Percentiles rank a stretch among this genome's conserved stretches.
Conservation (phyloP, 768 basidiomycete genomes). For the Trametes elegans region DNA sequence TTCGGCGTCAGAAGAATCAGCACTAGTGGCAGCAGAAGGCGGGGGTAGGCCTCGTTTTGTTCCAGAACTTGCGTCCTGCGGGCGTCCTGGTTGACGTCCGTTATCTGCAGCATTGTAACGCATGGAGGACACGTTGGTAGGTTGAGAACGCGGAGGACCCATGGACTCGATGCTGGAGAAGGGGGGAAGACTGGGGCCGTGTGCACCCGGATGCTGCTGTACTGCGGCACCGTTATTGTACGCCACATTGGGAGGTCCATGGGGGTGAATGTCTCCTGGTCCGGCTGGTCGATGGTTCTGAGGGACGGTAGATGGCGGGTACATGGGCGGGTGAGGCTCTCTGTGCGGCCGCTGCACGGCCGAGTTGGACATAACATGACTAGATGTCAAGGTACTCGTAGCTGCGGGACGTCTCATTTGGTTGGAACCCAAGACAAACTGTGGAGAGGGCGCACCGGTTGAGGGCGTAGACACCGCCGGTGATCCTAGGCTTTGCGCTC, state of each 20-base stretch:
- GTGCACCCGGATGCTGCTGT: conserved; percentile 23
- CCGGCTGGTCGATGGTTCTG: conserved; percentile 31
- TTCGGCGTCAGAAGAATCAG: conserved; percentile 82
- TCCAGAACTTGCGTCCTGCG: conserved; percentile 31
- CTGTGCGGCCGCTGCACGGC: conserved; percentile 9
- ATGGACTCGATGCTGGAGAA: conserved; percentile 68
- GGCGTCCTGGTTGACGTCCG: conserved; percentile 22
- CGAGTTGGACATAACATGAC: conserved; percentile 12
- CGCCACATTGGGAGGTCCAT: conserved; percentile 40
- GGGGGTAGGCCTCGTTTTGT: conserved; percentile 61
- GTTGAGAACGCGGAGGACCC: conserved; percentile 35
- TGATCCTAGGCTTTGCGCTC: conserved; percentile 56
- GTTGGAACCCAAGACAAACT: conserved; percentile 26
- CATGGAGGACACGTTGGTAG: conserved; percentile 51
- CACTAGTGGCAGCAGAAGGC: conserved; percentile 69
- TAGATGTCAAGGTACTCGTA: conserved; percentile 27
- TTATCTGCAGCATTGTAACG: conserved; percentile 54
- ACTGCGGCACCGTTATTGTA: conserved; percentile 29
- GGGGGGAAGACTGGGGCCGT: conserved; percentile 62
- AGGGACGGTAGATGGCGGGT: conserved; percentile 1
- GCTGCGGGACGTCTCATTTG: conserved; percentile 26
- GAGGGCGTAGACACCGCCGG: conserved; percentile 43
- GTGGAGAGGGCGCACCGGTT: conserved; percentile 29
- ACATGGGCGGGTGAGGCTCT: conserved; percentile 15
- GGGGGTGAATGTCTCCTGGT: conserved; percentile 43